Percentiles rank a stretch among this genome's conserved stretches.
These are phyloP conservation scores for Cornus kousa DNA, from an alignment of 148 eudicot genomes.

Conservation along the genomic window DNA sequence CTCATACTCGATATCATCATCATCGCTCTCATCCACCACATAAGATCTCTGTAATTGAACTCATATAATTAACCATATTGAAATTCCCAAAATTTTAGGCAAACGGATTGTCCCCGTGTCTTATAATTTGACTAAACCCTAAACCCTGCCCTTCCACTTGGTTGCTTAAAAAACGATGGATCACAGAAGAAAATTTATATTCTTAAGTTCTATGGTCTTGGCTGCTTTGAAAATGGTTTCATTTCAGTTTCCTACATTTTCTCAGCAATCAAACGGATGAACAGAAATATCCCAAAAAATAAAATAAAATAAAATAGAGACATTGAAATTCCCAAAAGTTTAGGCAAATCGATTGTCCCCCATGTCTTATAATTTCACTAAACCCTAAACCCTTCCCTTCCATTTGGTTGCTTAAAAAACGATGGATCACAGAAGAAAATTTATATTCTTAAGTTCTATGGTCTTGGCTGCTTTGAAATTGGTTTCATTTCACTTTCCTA, in stretches of 20 bases:
- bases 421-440: not conserved
- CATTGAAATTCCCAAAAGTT: not conserved
- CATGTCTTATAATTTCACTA: not conserved
- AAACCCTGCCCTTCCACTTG: not conserved
- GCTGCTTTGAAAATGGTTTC: not conserved
- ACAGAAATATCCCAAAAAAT: not conserved
- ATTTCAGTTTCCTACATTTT: not conserved
- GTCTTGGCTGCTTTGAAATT: not conserved
- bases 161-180: not conserved
- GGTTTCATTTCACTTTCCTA: not conserved
- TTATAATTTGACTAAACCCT: not conserved
- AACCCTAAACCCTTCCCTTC: not conserved
- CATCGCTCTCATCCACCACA: slow-evolving; percentile 58
- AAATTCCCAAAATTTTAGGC: not conserved
- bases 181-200: not conserved
- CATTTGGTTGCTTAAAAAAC: not conserved
- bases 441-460: not conserved
- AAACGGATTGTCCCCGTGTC: not conserved
- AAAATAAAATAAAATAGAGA: not conserved
- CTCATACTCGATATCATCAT: slow-evolving; percentile 35
- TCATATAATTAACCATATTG: not conserved
- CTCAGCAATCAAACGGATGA: not conserved
- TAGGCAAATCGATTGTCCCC: not conserved
- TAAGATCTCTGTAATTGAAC: slow-evolving; percentile 25
- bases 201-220: no score